Percentiles rank a stretch among this genome's conserved stretches.
phyloP scores from a whole-genome alignment of 163 green algal genomes.

The Prototheca wickerhamii region DNA sequence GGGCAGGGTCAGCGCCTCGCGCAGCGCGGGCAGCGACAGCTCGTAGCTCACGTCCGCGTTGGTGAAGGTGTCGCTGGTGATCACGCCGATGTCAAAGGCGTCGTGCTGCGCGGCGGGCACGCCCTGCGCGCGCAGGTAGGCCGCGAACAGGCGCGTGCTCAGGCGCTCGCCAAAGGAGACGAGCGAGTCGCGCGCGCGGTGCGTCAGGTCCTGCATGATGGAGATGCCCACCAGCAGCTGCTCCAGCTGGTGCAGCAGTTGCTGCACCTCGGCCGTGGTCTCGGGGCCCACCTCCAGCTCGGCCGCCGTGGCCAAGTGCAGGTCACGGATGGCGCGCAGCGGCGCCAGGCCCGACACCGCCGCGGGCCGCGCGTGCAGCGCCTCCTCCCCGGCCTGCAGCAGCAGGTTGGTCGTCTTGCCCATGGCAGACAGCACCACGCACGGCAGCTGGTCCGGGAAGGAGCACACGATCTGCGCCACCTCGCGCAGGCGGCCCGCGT shows the following conservation, averaged over 20 bases:
- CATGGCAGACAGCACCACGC: constrained; percentile 96
- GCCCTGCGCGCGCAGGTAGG: constrained; percentile 57
- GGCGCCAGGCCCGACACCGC: constrained; percentile 48
- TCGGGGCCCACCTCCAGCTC: constrained; percentile 52
- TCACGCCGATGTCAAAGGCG: constrained; percentile 74
- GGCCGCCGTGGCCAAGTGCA: constrained; percentile 65
- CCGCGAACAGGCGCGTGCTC: constrained; percentile 89
- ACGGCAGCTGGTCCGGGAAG: constrained; percentile 78
- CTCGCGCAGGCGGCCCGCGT: constrained; percentile 86
- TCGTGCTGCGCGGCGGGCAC: constrained; percentile 69
- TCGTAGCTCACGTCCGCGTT: constrained; percentile 64
- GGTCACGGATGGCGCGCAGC: constrained; percentile 57
- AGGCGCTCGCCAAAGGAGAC: constrained; percentile 97
- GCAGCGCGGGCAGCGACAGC: constrained; percentile 46
- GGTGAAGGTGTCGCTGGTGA: constrained; percentile 83
- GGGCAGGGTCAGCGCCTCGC: constrained; percentile 23
- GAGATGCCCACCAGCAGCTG: constrained; percentile 88
- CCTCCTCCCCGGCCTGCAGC: constrained; percentile 70
- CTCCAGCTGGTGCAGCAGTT: constrained; percentile 81
- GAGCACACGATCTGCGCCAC: constrained; percentile 86
- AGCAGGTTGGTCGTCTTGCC: constrained; percentile 94
- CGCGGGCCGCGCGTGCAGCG: constrained; percentile 42
- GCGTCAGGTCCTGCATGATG: constrained; percentile 81
- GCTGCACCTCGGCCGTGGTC: constrained; percentile 54
- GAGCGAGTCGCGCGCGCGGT: constrained; percentile 54